phyloP scores from a whole-genome alignment of 2,329 filamentous ascomycete genomes.

The Colletotrichum viniferum region DNA sequence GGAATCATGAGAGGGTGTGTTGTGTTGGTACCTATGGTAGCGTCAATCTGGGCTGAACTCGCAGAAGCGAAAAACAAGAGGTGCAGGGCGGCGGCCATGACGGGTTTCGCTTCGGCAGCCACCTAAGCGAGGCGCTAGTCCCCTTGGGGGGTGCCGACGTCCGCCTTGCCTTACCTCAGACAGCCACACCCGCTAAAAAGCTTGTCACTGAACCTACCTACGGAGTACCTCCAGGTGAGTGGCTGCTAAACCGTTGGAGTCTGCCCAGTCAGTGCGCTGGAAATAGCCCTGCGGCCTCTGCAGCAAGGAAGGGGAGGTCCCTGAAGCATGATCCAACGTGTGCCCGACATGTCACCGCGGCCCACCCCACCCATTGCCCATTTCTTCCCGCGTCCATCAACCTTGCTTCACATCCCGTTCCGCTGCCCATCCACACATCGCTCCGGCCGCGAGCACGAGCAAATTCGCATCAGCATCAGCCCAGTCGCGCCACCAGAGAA shows the following conservation, averaged over 20 bases:
- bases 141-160: not conserved
- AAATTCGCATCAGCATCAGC: not conserved
- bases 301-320: not conserved
- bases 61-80: slow-evolving; percentile 9
- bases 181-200: not conserved
- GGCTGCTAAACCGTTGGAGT: no score
- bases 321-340: slow-evolving; percentile 4
- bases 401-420: not conserved
- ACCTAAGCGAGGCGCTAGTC: not conserved
- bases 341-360: slow-evolving; percentile 16
- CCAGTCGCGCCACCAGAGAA: not conserved
- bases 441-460: not conserved
- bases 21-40: not conserved
- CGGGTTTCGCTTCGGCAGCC: not conserved
- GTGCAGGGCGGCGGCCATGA: not conserved
- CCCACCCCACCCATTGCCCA: not conserved
- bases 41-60: not conserved
- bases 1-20: not conserved
- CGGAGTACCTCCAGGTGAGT: no score
- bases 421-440: not conserved
- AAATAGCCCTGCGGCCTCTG: not conserved
- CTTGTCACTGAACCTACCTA: not conserved
- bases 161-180: not conserved
- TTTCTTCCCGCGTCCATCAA: not conserved
- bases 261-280: not conserved